These are phyloP conservation scores for Tetrahymena thermophila DNA, from an alignment of 73 alveolate species.

Conservation along the genomic window DNA sequence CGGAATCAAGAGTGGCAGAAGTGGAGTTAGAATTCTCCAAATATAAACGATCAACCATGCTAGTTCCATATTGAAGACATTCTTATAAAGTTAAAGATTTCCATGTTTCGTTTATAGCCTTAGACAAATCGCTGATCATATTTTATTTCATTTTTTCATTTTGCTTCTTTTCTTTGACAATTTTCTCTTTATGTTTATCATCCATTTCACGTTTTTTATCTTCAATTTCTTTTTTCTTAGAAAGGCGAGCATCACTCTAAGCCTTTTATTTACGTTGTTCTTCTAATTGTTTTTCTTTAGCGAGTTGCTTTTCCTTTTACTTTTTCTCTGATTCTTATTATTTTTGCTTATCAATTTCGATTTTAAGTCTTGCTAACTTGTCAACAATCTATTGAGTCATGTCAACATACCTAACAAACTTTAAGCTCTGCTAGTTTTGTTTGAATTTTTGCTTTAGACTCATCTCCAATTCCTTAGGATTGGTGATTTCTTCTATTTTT, in stretches of 20 bases:
- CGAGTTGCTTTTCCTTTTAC: neutral
- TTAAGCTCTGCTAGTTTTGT: neutral
- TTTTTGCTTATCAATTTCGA: neutral
- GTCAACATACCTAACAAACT: neutral
- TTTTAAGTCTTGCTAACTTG: neutral
- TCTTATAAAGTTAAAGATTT: neutral
- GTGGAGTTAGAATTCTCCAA: neutral
- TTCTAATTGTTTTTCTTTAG: neutral
- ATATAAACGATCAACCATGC: neutral
- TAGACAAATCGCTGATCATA: neutral
- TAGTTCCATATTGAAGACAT: neutral
- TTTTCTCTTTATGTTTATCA: neutral
- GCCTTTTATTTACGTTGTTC: neutral
- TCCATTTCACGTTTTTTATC: neutral
- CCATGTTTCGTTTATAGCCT: neutral
- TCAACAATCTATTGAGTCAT: neutral
- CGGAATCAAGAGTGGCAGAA: neutral
- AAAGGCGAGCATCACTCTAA: neutral
- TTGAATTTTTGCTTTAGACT: neutral
- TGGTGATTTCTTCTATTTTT: neutral
- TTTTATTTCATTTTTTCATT: neutral
- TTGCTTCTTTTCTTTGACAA: neutral
- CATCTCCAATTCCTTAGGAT: neutral
- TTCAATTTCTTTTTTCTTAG: neutral
- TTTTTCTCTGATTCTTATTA: neutral